phyloP scores from a whole-genome alignment of 2,329 filamentous ascomycete species.

The Sporothrix mexicana region DNA sequence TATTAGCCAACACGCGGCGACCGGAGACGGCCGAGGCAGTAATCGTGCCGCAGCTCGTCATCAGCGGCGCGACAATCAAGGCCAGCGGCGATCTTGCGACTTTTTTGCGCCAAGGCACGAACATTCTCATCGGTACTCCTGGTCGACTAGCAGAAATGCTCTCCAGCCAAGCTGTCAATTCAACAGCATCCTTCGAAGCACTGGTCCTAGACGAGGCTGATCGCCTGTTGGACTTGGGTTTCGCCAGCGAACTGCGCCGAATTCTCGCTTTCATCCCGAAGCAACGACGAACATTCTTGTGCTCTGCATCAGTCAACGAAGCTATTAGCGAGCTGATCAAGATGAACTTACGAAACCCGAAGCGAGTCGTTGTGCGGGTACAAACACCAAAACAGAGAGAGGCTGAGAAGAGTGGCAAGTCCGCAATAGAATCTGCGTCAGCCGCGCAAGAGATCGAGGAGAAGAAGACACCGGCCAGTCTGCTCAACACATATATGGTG shows the following conservation, averaged over 20 bases:
- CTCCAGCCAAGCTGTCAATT: slow-evolving; percentile 84
- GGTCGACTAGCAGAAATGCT: slow-evolving; percentile 88
- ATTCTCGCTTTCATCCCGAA: slow-evolving; percentile 87
- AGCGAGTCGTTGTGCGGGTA: slow-evolving; percentile 93
- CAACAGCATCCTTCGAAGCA: slow-evolving; percentile 87
- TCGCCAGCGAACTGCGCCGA: slow-evolving; percentile 86
- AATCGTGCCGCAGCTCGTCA: slow-evolving; percentile 85
- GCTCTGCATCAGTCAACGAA: slow-evolving; percentile 95
- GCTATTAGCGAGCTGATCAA: slow-evolving; percentile 92
- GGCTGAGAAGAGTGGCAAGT: neutral
- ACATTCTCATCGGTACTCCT: slow-evolving; percentile 84
- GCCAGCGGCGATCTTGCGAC: slow-evolving; percentile 84
- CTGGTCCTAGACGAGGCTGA: slow-evolving; percentile 96
- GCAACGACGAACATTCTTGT: slow-evolving; percentile 89
- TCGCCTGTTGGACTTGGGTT: slow-evolving; percentile 87
- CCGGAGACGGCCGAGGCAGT: slow-evolving; percentile 54
- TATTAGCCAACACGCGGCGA: slow-evolving; percentile 41
- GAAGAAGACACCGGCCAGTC: slow-evolving; percentile 84
- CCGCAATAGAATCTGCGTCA: neutral
- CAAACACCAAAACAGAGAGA: slow-evolving; percentile 63
- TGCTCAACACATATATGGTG: slow-evolving; percentile 88
- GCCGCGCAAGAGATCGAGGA: slow-evolving; percentile 73
- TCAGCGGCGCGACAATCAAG: slow-evolving; percentile 74
- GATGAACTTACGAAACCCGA: slow-evolving; percentile 89
- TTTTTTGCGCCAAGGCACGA: slow-evolving; percentile 84